Base-by-base conservation (phyloP, 73 alveolate species). In the Blepharisma stoltei region DNA sequence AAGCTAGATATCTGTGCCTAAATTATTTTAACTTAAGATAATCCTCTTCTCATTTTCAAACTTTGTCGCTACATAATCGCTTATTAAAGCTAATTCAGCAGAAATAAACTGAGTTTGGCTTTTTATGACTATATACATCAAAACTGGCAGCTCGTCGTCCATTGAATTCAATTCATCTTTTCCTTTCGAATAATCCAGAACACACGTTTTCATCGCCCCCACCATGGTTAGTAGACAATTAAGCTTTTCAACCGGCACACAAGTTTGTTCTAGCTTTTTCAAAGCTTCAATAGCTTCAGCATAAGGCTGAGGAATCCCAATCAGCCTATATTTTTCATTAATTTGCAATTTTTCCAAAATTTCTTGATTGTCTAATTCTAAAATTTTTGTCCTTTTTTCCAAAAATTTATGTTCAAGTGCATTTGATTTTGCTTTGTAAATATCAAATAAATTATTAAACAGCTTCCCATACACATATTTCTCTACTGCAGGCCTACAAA, bases 401-500 rank as follows among this genome's bases (percentile, higher is more conserved):
- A 65, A 49, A 55, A 89, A 89, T 48, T 52, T 14, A 20, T 46
- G 43, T 38, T 89, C 95, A 9, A 60, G 82, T 11, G 54, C 83
- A 60, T 81, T 81, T 54, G 81, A 70, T 55, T 85, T 89, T 7
- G 21, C 11, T 27, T 78, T 76, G 55, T 89, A 89, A 85, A 85
- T 81, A 3, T 82, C 80, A 52, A 85, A 80, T 0, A 89, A 45
- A 54, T 68, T 85, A 38, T 67, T 79, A 73, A 81, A 81, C 9
- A 89, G 81, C 86, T 88, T 89, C 14, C 76, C 45, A 78, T 80
- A 89, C 3, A 89, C 53, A 66, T 75, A 85, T 49, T 89, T 89
- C 78, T 89, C 95, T 6, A 84, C 88, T 9, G 88, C 84, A 11
- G 91, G 82, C 55, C 91, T 73, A 54, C 93, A 85, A 67, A 71